These are phyloP conservation scores for Lachancea cidri DNA, from an alignment of 805 yeast genomes.

Conservation along the genomic window DNA sequence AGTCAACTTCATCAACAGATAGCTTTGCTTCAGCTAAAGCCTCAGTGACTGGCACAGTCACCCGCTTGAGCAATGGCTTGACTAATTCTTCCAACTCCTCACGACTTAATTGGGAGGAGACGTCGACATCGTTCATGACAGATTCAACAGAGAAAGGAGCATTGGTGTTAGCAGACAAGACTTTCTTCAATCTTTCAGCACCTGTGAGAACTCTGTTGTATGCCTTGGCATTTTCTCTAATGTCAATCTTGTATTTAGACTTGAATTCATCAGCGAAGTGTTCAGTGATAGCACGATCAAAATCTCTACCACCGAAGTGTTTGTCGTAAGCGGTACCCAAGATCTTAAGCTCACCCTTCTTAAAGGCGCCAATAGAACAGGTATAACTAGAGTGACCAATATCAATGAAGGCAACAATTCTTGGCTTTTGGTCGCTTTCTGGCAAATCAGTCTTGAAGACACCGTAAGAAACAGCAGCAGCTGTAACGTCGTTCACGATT, in stretches of 20 bases:
- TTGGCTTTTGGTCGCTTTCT: slow-evolving; percentile 71
- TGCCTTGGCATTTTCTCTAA: slow-evolving; percentile 88
- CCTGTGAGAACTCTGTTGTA: slow-evolving; percentile 88
- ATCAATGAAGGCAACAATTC: slow-evolving; percentile 88
- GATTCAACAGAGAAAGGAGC: slow-evolving; percentile 96
- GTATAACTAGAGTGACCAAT: slow-evolving; percentile 96
- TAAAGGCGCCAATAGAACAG: slow-evolving; percentile 82
- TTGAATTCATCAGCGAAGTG: slow-evolving; percentile 92
- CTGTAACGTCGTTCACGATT: slow-evolving; percentile 94
- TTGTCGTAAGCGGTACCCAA: slow-evolving; percentile 90
- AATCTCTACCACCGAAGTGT: slow-evolving; percentile 97
- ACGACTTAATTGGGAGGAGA: slow-evolving; percentile 80
- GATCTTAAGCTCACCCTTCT: slow-evolving; percentile 93
- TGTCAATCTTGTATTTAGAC: slow-evolving; percentile 88
- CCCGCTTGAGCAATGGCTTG: slow-evolving; percentile 71
- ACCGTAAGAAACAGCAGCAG: slow-evolving; percentile 99
- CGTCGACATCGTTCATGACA: slow-evolving; percentile 95
- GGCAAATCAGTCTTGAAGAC: slow-evolving; percentile 96
- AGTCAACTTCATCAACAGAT: slow-evolving; percentile 68
- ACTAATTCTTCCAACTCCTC: slow-evolving; percentile 90
- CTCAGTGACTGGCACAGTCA: slow-evolving; percentile 68
- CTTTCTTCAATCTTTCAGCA: slow-evolving; percentile 92
- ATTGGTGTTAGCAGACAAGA: slow-evolving; percentile 87
- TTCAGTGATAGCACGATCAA: slow-evolving; percentile 89
- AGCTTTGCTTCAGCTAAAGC: slow-evolving; percentile 82